Evolutionary conservation across 805 yeast species (phyloP).

Genomic region (Kluyveromyces aestuarii): DNA sequence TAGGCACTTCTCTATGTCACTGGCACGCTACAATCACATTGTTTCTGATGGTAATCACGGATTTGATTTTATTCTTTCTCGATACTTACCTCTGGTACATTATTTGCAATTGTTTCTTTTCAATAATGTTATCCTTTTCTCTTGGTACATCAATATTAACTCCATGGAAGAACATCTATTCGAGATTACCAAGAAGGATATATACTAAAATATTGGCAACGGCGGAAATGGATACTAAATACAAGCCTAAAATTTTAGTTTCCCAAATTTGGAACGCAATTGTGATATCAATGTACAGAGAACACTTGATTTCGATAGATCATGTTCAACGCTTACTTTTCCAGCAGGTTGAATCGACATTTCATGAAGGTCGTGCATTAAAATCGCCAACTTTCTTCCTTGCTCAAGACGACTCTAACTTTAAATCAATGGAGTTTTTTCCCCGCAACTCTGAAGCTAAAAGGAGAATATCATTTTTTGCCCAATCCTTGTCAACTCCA

Average conservation of each 20-base stretch:
- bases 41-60: slow-evolving; percentile 46
- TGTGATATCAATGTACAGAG: slow-evolving; percentile 74
- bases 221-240: slow-evolving; percentile 37
- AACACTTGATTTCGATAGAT: slow-evolving; percentile 65
- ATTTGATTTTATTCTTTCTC: slow-evolving; percentile 59
- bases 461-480: slow-evolving; percentile 78
- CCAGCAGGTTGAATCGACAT: slow-evolving; percentile 34
- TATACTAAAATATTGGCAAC: slow-evolving; percentile 57
- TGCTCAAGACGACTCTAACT: slow-evolving; percentile 70
- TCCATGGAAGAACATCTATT: slow-evolving; percentile 78
- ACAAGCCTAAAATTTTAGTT: slow-evolving; percentile 45
- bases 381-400: slow-evolving; percentile 73
- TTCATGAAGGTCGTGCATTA: slow-evolving; percentile 33
- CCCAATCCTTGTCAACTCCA: slow-evolving; percentile 81
- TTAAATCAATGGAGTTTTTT: slow-evolving; percentile 44
- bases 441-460: slow-evolving; percentile 67
- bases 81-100: slow-evolving; percentile 86
- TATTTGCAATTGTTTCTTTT: slow-evolving; percentile 65
- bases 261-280: slow-evolving; percentile 80
- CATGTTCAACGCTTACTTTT: slow-evolving; percentile 60
- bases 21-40: slow-evolving; percentile 51
- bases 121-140: slow-evolving; percentile 60
- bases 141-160: slow-evolving; percentile 80
- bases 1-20: slow-evolving; percentile 46
- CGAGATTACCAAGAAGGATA: slow-evolving; percentile 68